Base-by-base conservation (phyloP, 192 early-diverging fungal genomes). In the Backusella sp. region DNA sequence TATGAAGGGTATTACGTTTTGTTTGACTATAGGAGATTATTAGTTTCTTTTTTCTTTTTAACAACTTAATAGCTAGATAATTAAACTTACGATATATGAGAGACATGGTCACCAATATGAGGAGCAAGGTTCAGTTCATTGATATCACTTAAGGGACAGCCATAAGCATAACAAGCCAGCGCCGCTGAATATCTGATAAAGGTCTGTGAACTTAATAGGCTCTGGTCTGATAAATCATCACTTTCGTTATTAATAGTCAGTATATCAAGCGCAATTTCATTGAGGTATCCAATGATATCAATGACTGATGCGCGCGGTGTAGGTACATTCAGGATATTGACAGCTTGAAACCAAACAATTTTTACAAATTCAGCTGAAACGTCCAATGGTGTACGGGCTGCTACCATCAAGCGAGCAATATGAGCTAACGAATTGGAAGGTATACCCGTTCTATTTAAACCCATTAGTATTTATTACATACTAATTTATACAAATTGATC, bases 171-270 rank as follows among this genome's bases (percentile, higher is more conserved):
- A 59, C 85, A 78, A n/a, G 75, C 53, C 2, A 88, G 66, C 30
- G 67, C 83, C 19, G 79, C 59, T 5, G 85, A 82, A 35, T 86
- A 88, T 49, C 82, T 83, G 11, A 88, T 76, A 44, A 88, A 66
- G n/a, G 72, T 41, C 68, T 79, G 83, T 17, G 70, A 71, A 53
- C 83, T 84, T 53, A 23, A 11, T 32, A 84, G 66, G 23, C 70
- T 37, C 68, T 73, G 46, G 8, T 42, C 70, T 21, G 42, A 49
- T n/a, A 72, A 39, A 3, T 77, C 39, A 28, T 73, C 66, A 39
- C 21, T 74, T 68, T 79, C 72, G 15, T 83, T 76, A 15, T 74
- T 69, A 21, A 41, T 37, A 9, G 66, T 73, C 7, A 84, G 37
- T 42, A 65, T 73, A 26, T 77, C 83, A n/a, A 74, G 23, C 15